Conservation (phyloP, 2,329 filamentous ascomycete genomes). For the Scytalidium lignicola region DNA sequence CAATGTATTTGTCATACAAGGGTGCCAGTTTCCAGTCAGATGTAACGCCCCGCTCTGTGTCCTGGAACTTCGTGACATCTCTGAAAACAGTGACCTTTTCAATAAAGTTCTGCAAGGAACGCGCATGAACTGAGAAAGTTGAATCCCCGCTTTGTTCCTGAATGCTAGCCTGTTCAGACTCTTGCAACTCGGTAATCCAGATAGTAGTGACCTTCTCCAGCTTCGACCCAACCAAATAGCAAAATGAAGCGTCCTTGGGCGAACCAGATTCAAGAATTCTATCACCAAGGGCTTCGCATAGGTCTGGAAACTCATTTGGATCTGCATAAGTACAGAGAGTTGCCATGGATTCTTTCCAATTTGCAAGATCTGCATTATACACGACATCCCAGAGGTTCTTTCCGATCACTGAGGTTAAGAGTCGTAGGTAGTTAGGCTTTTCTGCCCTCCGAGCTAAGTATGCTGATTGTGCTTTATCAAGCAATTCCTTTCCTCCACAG, state of each 20-base stretch:
- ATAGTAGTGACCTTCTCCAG: slow-evolving; percentile 95
- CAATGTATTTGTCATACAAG: slow-evolving; percentile 91
- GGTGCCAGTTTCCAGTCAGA: slow-evolving; percentile 84
- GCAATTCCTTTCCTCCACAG: slow-evolving; percentile 86
- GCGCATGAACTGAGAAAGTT: slow-evolving; percentile 86
- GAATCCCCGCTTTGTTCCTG: slow-evolving; percentile 67
- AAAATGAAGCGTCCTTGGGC: slow-evolving; percentile 91
- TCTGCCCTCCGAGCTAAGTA: slow-evolving; percentile 81
- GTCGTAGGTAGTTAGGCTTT: slow-evolving; percentile 84
- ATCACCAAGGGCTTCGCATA: slow-evolving; percentile 93
- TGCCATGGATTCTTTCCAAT: slow-evolving; percentile 98
- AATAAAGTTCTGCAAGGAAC: slow-evolving; percentile 85
- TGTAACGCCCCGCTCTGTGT: slow-evolving; percentile 64
- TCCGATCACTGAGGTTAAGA: slow-evolving; percentile 84
- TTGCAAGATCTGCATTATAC: slow-evolving; percentile 84
- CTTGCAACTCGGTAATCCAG: slow-evolving; percentile 85
- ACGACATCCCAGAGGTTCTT: slow-evolving; percentile 99
- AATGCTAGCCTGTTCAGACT: slow-evolving; percentile 71
- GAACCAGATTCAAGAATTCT: slow-evolving; percentile 73
- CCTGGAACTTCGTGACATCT: slow-evolving; percentile 85
- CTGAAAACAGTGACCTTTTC: slow-evolving; percentile 98
- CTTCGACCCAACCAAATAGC: slow-evolving; percentile 92
- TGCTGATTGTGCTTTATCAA: slow-evolving; percentile 87
- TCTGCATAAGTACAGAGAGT: slow-evolving; percentile 93
- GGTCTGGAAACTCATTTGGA: slow-evolving; percentile 83